A percentile compares a stretch with the other conserved stretches of the same genome.
Conservation (phyloP, 345 rosid species). For the Clarkia xantiana region DNA sequence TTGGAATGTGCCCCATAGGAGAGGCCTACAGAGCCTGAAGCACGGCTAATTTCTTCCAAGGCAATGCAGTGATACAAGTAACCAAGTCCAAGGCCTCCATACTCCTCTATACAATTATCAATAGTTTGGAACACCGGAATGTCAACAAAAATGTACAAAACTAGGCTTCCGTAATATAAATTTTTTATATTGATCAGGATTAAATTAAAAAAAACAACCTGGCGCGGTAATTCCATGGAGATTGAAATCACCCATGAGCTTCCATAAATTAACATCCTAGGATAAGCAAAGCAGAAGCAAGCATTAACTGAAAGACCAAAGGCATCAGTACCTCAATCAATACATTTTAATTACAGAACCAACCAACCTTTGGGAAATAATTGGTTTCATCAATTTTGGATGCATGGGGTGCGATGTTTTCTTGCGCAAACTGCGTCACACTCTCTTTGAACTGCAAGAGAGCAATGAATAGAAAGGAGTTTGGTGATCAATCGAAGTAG, state of each 20-base stretch:
- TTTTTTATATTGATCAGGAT: too few species aligned
- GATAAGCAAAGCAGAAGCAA: conserved; percentile 4
- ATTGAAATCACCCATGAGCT: conserved; percentile 85
- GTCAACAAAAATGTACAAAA: neutral
- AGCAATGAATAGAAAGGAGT: neutral
- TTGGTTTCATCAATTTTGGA: conserved; percentile 57
- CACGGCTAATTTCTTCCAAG: conserved; percentile 80
- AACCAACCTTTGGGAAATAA: conserved; percentile 62
- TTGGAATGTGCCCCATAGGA: conserved; percentile 94
- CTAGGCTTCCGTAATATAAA: neutral
- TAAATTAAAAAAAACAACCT: conserved; percentile 22
- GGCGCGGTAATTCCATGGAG: conserved; percentile 96
- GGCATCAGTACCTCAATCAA: too few species aligned
- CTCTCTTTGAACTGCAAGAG: conserved; percentile 69
- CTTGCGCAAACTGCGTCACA: conserved; percentile 65
- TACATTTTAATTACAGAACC: neutral
- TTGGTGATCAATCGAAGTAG: too few species aligned
- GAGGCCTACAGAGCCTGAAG: conserved; percentile 83
- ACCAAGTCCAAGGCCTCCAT: conserved; percentile 95
- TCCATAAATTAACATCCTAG: conserved; percentile 84
- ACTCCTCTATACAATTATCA: conserved; percentile 41
- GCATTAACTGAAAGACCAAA: neutral
- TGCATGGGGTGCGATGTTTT: conserved; percentile 65
- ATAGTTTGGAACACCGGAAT: neutral
- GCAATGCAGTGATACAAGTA: conserved; percentile 88